These are phyloP conservation scores for Colletotrichum australisinense DNA, from an alignment of 2,329 filamentous ascomycete species.

Conservation along the genomic window DNA sequence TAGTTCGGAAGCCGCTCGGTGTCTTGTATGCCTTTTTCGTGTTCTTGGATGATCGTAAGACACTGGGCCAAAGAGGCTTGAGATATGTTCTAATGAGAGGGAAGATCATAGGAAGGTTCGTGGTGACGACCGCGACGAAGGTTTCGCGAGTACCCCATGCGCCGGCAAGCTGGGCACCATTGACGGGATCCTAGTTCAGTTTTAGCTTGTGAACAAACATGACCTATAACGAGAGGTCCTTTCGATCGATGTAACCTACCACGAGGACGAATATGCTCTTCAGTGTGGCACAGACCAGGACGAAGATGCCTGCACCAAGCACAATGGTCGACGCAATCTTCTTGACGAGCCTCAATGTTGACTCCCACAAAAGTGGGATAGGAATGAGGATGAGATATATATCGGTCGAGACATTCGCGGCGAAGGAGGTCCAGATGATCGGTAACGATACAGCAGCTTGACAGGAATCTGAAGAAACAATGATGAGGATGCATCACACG, in stretches of 20 bases:
- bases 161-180: constrained; percentile 53
- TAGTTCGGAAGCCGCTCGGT: constrained; percentile 31
- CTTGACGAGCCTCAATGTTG: constrained; percentile 47
- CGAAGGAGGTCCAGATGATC: constrained; percentile 62
- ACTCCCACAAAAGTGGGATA: constrained; percentile 60
- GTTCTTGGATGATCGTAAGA: constrained; percentile 43
- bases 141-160: constrained; percentile 57
- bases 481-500: neutral
- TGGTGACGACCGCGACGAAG: constrained; percentile 56
- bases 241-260: constrained; percentile 39
- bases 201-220: neutral
- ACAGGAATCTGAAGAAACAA: constrained; percentile 52
- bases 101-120: constrained; percentile 58
- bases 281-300: constrained; percentile 50
- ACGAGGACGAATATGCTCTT: constrained; percentile 51
- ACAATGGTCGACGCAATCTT: constrained; percentile 51
- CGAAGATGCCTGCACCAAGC: constrained; percentile 52
- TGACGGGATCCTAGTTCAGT: constrained; percentile 50
- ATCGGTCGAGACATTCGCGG: constrained; percentile 66
- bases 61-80: constrained; percentile 43
- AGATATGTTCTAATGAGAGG: constrained; percentile 56
- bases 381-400: constrained; percentile 69
- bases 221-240: neutral
- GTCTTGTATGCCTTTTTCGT: constrained; percentile 38
- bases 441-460: constrained; percentile 62